Base-by-base conservation (phyloP, 257 asterid species). In the Mentha longifolia region DNA sequence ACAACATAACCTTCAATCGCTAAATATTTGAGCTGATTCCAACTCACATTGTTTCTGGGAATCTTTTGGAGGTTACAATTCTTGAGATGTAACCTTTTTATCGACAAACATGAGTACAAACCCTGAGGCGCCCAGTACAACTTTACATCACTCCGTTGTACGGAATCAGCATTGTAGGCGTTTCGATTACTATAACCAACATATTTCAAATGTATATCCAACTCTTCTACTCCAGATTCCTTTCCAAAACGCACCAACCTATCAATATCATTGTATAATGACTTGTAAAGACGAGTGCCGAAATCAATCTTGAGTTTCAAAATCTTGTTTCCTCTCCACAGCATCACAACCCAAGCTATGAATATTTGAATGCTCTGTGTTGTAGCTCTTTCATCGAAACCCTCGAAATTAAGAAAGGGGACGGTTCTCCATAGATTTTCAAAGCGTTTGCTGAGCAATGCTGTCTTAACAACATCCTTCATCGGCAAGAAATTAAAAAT, bases 241-340 rank as follows among this genome's bases (percentile, higher is more conserved):
- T 5, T 16, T 3, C 22, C 57, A 2, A 51, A 17, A n/a, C 35
- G 15, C 35, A n/a, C 1, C 59, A 5, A 52, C 7, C 1, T 8
- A 20, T 19, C 59, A 19, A 19, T 3, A 2, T 19, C 3, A 52
- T 2, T 9, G 10, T 19, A 17, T 51, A 51, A 17, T 2, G 55
- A 49, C 3, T 0, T 2, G 17, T 31, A 3, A 11, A 33, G n/a
- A n/a, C 4, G 4, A 13, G 0, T 6, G 5, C 5, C 0, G 1
- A 33, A 49, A 52, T 17, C 13, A 20, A 67, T 41, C 15, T 25
- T n/a, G 52, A 54, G 42, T 55, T 55, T 37, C 31, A 3, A 10
- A 54, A 68, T 68, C 42, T 2, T 22, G 11, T 15, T 22, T 45
- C 74, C 66, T 56, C 7, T 31, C 74, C 74, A 69, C 6, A 43